Evolutionary conservation across 352 stramenopile genomes (phyloP).

Genomic region (Peronosclerospora sorghi): DNA sequence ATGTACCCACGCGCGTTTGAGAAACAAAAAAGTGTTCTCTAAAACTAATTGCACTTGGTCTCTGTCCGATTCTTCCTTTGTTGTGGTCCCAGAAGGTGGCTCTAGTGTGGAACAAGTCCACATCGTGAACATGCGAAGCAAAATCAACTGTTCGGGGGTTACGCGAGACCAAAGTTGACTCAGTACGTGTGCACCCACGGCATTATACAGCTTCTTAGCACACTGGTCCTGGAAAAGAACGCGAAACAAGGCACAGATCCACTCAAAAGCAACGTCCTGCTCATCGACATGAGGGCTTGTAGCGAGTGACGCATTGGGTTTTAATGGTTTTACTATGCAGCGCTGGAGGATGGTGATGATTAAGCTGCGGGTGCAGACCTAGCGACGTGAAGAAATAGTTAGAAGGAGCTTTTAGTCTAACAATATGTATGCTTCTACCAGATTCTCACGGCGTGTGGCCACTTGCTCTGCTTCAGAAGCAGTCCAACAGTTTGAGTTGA

Average conservation of each 20-base stretch:
- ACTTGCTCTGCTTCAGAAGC: conserved; percentile 13
- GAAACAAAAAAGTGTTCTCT: conserved; percentile 36
- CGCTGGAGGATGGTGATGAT: conserved; percentile 69
- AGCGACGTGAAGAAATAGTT: not conserved
- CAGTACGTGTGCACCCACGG: conserved; percentile 59
- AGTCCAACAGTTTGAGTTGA: conserved; percentile 27
- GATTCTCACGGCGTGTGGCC: conserved; percentile 25
- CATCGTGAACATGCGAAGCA: conserved; percentile 65
- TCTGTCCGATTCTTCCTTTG: conserved; percentile 1
- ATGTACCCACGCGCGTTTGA: conserved; percentile 41
- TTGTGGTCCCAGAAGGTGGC: not conserved
- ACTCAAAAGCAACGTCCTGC: conserved; percentile 65
- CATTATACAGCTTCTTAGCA: conserved; percentile 53
- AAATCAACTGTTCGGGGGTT: conserved; percentile 70
- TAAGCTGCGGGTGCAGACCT: conserved; percentile 58
- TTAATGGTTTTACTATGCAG: conserved; percentile 29
- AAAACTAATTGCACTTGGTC: conserved; percentile 2
- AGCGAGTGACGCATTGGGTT: conserved; percentile 1
- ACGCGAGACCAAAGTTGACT: conserved; percentile 73
- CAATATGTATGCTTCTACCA: conserved; percentile 26
- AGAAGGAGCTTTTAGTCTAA: not conserved
- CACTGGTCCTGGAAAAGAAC: conserved; percentile 39
- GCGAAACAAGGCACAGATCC: conserved; percentile 59
- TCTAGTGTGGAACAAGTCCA: conserved; percentile 24
- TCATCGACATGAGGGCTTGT: conserved; percentile 18